Evolutionary conservation across 805 yeast species (phyloP), one percentile per base, ranked within the genome.

Genomic region (Hanseniaspora jakobsenii): DNA sequence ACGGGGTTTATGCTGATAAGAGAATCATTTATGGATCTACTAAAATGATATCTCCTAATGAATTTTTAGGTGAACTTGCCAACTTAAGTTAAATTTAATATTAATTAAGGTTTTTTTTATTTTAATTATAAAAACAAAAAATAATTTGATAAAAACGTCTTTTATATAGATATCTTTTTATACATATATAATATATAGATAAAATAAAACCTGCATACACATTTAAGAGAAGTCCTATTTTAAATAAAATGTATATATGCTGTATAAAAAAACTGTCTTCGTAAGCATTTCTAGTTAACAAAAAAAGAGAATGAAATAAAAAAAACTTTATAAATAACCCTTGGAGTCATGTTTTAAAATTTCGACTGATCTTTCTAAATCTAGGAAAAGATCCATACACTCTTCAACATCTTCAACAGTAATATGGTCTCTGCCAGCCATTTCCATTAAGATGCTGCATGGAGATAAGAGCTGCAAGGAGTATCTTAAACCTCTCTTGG

Each of bases 381-480:
- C 97, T 59, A 91, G 67, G 63, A 89, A 89, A 57, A 89, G 69
- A 29, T 69, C 59, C 61, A 82, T 80, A 51, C 93, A 81, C 63
- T 86, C 94, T 53, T 81, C 89, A 32, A 89, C 69, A 60, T 91
- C 96, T 19, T 69, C 69, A 13, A 75, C 69, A 24, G 65, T 66
- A 46, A 84, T 75, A 56, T 80, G 86, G 28, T 69, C 63, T 49
- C 94, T 78, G 49, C 84, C 82, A 47, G 73, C 67, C 27, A 84
- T 74, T 53, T 75, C 73, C 32, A 94, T 77, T 50, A 91, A 71
- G 38, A 91, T 76, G 44, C 86, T 87, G 24, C 95, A 77, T 26
- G 97, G 98, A 0, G 95, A 75, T 58, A 91, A 70, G 52, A 91
- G 71, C 61, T 91, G 97, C 52, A 91, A 68, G 9, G 94, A 85